Conservation (phyloP, 2,329 filamentous ascomycete genomes). For the Colletotrichum tropicale region DNA sequence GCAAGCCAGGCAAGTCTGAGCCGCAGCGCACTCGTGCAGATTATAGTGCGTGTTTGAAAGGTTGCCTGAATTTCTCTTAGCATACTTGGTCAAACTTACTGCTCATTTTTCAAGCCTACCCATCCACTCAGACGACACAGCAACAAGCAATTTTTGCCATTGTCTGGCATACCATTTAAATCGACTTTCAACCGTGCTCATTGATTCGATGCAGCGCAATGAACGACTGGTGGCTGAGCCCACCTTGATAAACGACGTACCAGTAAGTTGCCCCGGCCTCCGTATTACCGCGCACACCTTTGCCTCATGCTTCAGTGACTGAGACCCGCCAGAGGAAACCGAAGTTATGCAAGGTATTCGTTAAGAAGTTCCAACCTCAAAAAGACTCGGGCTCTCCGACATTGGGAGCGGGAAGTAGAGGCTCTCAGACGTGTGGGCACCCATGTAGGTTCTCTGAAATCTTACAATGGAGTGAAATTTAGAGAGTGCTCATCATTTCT, state of each 20-base stretch:
- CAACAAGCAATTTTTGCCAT: no score
- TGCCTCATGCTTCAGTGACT: not conserved
- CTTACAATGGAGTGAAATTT: fast-evolving
- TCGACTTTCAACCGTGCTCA: no score
- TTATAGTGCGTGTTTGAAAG: not conserved
- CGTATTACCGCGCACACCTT: not conserved
- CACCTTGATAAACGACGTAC: not conserved
- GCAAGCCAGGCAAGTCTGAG: not conserved
- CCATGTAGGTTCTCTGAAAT: not conserved
- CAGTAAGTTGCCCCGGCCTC: not conserved
- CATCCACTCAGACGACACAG: not conserved
- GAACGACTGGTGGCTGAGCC: not conserved
- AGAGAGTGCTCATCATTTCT: not conserved
- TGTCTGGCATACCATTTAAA: no score
- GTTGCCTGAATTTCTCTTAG: not conserved
- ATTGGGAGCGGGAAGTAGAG: not conserved
- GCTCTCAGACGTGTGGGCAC: not conserved
- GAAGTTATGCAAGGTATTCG: not conserved
- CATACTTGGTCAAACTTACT: no score
- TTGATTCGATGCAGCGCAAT: not conserved
- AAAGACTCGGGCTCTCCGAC: not conserved
- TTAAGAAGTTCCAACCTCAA: not conserved
- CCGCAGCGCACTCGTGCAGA: not conserved
- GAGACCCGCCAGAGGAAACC: not conserved
- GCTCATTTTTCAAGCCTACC: no score